Percentiles rank a stretch among this genome's conserved stretches.
Evolutionary conservation across 495 filamentous ascomycete genomes (phyloP).

Genomic region (Chaetomidium leptoderma): DNA sequence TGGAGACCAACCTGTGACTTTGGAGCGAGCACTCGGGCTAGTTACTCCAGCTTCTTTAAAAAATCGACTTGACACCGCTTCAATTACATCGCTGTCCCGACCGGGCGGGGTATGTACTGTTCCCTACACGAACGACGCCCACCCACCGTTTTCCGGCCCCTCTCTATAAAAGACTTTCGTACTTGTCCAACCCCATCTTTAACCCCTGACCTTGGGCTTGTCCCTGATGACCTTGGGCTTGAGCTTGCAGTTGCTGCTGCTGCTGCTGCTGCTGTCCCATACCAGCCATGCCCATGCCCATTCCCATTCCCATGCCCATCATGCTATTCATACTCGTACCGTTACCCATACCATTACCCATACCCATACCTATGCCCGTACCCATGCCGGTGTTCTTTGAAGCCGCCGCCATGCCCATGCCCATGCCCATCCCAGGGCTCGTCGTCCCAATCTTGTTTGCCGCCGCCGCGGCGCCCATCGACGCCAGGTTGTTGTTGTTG

Average conservation of each 20-base stretch:
- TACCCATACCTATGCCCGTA: conserved; percentile 19
- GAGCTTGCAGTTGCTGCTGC: conserved; percentile 17
- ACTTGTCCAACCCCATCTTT: conserved; percentile 68
- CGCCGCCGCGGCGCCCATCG: background rate
- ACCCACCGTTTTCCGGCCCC: too few species aligned
- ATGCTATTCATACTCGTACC: conserved; percentile 23
- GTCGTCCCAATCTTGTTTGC: background rate
- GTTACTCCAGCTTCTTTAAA: too few species aligned
- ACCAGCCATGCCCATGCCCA: conserved; percentile 7
- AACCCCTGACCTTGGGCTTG: conserved; percentile 56
- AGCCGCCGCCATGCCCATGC: conserved; percentile 12
- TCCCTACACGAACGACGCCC: too few species aligned
- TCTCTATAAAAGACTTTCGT: conserved; percentile 67
- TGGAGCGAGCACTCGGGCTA: too few species aligned
- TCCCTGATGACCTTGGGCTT: conserved; percentile 35
- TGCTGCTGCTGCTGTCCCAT: conserved; percentile 23
- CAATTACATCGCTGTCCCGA: background rate
- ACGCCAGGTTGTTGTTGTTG: conserved; percentile 14
- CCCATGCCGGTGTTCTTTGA: conserved; percentile 28
- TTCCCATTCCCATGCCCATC: conserved; percentile 9
- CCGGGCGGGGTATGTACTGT: too few species aligned
- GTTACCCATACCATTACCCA: conserved; percentile 28
- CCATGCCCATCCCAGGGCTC: conserved; percentile 22
- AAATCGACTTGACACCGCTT: too few species aligned
- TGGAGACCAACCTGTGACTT: too few species aligned